Base-by-base conservation (phyloP, 176 grass and related monocot genomes). In the Pharus latifolius region DNA sequence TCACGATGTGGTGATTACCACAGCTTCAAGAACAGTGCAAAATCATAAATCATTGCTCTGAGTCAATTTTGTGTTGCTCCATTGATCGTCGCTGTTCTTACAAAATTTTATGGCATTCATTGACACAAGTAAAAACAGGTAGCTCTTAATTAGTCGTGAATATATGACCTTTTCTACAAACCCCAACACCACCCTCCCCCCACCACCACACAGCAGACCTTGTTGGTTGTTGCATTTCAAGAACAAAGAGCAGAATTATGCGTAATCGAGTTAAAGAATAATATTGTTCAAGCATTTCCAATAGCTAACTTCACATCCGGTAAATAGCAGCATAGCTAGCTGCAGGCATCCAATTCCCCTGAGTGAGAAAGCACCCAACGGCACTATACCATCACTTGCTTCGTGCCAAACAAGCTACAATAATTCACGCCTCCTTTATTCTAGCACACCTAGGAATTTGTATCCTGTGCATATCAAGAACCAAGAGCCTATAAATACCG, bases 371-470 rank as follows among this genome's bases (percentile, higher is more conserved):
- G 55, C 63, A 47, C 7, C 40, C 70, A 80, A 15, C 10, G 54
- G 63, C 82, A 53, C 51, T 24, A 24, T 63, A 31, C 48, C 63
- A 72, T 69, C 84, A 63, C 54, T 89, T 51, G 57, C 69, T 66
- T 71, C 56, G 60, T 56, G 24, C 78, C 62, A 61, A 63, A 84
- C 76, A 91, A 78, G 50, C 80, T 51, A 56, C 74, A 96, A 96
- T 96, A 85, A 96, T 91, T 80, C 84, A 82, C 30, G 69, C 4
- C 15, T 40, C 65, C 86, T 90, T 90, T 95, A 85, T 95, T 95
- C 91, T 65, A 48, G 51, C 74, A 59, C 38, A 64, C 77, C 50
- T 27, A 44, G 32, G 73, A n/a, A 69, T 80, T 62, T 49, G 46
- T 42, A 82, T 77, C 75, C 24, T 56, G 60, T 51, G 40, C 41